Conservation (phyloP, 2,329 filamentous ascomycete species). For the Trichoderma simmonsii region DNA sequence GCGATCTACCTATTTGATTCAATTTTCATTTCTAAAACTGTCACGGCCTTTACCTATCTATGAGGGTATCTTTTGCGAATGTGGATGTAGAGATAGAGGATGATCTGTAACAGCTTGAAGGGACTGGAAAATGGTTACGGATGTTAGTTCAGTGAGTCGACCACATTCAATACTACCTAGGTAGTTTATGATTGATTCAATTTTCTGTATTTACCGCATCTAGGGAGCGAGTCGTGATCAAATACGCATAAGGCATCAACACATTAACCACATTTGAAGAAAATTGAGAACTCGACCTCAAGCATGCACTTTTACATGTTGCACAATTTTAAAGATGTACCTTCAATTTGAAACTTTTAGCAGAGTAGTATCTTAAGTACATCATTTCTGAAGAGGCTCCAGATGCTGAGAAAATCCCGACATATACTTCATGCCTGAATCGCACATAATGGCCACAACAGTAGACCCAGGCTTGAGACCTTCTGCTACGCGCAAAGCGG, state of each 20-base stretch:
- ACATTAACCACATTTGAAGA: no score
- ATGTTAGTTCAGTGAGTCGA: no score
- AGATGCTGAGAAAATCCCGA: neutral
- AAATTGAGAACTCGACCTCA: no score
- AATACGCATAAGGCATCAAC: no score
- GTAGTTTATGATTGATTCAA: neutral
- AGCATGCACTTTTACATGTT: neutral
- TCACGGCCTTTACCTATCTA: no score
- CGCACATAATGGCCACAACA: constrained; percentile 11
- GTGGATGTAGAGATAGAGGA: no score
- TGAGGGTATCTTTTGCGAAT: no score
- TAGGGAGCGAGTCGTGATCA: no score
- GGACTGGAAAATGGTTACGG: no score
- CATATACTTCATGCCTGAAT: constrained; percentile 14
- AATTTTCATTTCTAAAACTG: neutral
- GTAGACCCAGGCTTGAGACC: neutral
- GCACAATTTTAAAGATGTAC: neutral
- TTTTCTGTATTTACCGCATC: neutral
- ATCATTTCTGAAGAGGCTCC: neutral
- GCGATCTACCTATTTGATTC: neutral
- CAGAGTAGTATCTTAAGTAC: neutral
- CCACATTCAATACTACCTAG: no score
- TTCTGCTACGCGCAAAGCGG: constrained; percentile 7
- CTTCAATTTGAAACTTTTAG: neutral
- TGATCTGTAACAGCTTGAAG: no score